Percentiles rank a stretch among this genome's conserved stretches.
Evolutionary conservation across 163 green algal species (phyloP).

Genomic region (Volvox carteri): DNA sequence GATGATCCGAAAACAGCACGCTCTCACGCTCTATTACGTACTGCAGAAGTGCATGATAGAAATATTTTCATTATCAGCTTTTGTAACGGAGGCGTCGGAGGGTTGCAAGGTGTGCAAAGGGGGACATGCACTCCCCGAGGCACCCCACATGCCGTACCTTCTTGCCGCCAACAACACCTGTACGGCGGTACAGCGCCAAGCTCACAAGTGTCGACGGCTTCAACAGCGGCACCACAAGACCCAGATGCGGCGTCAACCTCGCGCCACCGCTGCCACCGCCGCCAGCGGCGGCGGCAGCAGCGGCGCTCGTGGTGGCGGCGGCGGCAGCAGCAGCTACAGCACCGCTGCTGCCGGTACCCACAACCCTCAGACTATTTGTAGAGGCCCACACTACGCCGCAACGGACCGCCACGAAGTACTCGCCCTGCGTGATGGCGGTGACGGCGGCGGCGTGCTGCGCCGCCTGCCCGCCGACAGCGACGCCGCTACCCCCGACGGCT

Average conservation of each 20-base stretch:
- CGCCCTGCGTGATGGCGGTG: conserved; percentile 4
- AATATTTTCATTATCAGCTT: no score
- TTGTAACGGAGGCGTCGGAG: background rate
- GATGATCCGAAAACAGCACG: no score
- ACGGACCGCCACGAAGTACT: conserved; percentile 35
- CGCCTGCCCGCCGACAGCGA: background rate
- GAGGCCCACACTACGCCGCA: conserved; percentile 26
- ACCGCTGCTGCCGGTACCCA: background rate
- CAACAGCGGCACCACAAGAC: conserved; percentile 29
- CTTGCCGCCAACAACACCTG: conserved; percentile 32
- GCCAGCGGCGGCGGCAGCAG: background rate
- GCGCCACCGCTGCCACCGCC: background rate
- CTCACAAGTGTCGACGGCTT: conserved; percentile 29
- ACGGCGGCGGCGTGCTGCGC: conserved; percentile 35
- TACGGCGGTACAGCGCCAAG: conserved; percentile 36
- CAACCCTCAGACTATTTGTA: background rate
- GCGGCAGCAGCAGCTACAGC: background rate
- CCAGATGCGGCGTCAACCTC: conserved; percentile 28
- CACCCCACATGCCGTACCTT: conserved; percentile 47
- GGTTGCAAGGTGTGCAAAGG: no score
- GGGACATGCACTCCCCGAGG: no score
- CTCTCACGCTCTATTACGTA: no score
- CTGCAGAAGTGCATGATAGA: no score
- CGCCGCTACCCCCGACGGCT: conserved; percentile 7
- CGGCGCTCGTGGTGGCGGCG: background rate